These are phyloP conservation scores for Barnettozyma salicaria DNA, from an alignment of 805 yeast species.

Conservation along the genomic window DNA sequence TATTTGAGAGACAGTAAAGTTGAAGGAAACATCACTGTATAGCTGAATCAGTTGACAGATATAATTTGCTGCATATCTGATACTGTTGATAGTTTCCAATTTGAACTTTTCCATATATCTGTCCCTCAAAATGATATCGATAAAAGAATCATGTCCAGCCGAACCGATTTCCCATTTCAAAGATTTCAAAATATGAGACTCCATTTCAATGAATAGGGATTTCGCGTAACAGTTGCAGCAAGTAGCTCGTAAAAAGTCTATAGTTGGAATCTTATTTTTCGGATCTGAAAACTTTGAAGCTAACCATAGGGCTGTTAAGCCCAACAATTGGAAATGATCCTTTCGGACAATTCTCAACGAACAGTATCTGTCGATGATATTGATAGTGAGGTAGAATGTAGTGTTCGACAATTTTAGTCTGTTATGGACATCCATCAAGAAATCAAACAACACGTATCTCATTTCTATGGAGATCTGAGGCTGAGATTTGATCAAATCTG, in stretches of 20 bases:
- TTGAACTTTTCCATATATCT: conserved; percentile 22
- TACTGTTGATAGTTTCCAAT: conserved; percentile 36
- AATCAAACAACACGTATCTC: conserved; percentile 77
- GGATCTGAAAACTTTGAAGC: conserved; percentile 74
- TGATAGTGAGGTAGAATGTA: conserved; percentile 62
- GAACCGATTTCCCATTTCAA: conserved; percentile 59
- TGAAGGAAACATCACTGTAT: conserved; percentile 50
- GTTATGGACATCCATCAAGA: conserved; percentile 65
- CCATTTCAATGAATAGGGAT: conserved; percentile 59
- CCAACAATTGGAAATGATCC: conserved; percentile 80
- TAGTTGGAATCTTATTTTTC: conserved; percentile 54
- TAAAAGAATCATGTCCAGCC: conserved; percentile 58
- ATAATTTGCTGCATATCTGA: conserved; percentile 52
- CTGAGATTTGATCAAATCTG: conserved; percentile 30
- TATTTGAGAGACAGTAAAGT: conserved; percentile 38
- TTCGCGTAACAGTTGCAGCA: conserved; percentile 55
- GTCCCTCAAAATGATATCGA: conserved; percentile 47
- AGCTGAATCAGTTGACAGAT: conserved; percentile 64
- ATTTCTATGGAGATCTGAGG: conserved; percentile 43
- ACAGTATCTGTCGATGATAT: conserved; percentile 80
- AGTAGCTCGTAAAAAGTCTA: conserved; percentile 45
- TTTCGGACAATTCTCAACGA: conserved; percentile 72
- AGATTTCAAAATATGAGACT: conserved; percentile 55
- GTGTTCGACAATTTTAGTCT: conserved; percentile 56
- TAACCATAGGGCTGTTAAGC: conserved; percentile 85